Percentiles rank a stretch among this genome's conserved stretches.
Conservation (phyloP, 2,329 filamentous ascomycete species). For the Aureobasidium sp. region DNA sequence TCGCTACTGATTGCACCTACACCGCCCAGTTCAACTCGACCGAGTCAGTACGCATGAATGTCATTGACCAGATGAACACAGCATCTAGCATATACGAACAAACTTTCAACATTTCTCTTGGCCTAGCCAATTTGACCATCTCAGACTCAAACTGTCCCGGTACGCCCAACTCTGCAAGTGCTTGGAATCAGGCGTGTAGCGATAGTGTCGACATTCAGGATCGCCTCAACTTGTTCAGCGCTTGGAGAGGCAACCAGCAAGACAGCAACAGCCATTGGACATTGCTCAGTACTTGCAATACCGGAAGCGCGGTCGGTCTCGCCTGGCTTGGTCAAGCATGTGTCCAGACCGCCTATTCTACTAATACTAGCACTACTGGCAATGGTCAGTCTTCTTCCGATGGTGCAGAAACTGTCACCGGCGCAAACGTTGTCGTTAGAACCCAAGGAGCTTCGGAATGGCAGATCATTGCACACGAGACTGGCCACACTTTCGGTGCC, state of each 20-base stretch:
- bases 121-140: slow-evolving; percentile 77
- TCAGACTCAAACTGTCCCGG: slow-evolving; percentile 68
- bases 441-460: slow-evolving; percentile 66
- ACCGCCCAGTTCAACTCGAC: slow-evolving; percentile 62
- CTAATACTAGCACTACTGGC: slow-evolving; percentile 35
- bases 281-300: slow-evolving; percentile 73
- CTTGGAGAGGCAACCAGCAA: slow-evolving; percentile 70
- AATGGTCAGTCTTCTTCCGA: slow-evolving; percentile 31
- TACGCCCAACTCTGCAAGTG: slow-evolving; percentile 56
- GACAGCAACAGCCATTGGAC: slow-evolving; percentile 94
- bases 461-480: slow-evolving; percentile 94
- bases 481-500: slow-evolving; percentile 89
- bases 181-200: slow-evolving; percentile 78
- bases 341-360: slow-evolving; percentile 47
- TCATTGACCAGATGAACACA: slow-evolving; percentile 77
- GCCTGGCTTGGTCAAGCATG: slow-evolving; percentile 92
- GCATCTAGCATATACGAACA: slow-evolving; percentile 84
- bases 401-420: slow-evolving; percentile 65
- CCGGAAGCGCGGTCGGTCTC: slow-evolving; percentile 77
- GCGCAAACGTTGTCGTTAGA: slow-evolving; percentile 81
- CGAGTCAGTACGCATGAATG: slow-evolving; percentile 60
- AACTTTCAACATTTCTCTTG: slow-evolving; percentile 91
- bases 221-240: slow-evolving; percentile 79
- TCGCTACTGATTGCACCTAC: slow-evolving; percentile 91
- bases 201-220: slow-evolving; percentile 57